These are phyloP conservation scores for Penicillium sumatraense DNA, from an alignment of 2,329 filamentous ascomycete genomes.

Conservation along the genomic window DNA sequence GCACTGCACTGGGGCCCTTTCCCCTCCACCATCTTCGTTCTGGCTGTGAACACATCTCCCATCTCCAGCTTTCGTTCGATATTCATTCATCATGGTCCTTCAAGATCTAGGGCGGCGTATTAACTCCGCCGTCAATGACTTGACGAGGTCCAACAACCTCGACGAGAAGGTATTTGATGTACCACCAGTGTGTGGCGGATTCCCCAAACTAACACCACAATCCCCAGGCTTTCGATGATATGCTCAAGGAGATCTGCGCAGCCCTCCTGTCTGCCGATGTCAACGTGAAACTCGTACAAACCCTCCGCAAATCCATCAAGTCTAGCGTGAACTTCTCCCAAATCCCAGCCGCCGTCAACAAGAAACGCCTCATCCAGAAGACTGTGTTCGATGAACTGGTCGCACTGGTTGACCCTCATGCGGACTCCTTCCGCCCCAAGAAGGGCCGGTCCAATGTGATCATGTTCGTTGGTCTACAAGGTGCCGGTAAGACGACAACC, in stretches of 20 bases:
- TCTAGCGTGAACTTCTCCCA: constrained; percentile 92
- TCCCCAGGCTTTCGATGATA: constrained; percentile 83
- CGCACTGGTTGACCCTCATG: constrained; percentile 91
- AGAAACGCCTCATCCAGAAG: constrained; percentile 98
- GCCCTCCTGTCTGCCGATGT: constrained; percentile 96
- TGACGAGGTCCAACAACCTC: constrained; percentile 88
- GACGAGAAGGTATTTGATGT: constrained; percentile 78
- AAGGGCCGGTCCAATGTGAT: constrained; percentile 97
- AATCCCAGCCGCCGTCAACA: constrained; percentile 88
- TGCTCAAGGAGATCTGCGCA: constrained; percentile 98
- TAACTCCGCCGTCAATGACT: constrained; percentile 91
- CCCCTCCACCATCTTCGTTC: constrained; percentile 19
- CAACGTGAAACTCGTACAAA: constrained; percentile 90
- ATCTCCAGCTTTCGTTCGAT: constrained; percentile 9
- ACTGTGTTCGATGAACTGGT: constrained; percentile 97
- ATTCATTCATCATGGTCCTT: constrained; percentile 76
- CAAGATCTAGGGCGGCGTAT: constrained; percentile 99
- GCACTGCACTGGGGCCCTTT: constrained; percentile 31
- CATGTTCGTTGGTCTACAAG: constrained; percentile 98
- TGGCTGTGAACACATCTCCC: constrained; percentile 12
- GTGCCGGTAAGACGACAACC: constrained; percentile 96
- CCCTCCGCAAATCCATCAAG: constrained; percentile 91
- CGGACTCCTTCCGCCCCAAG: constrained; percentile 93
- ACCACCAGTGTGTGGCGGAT: constrained; percentile 1
- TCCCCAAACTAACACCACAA: constrained; percentile 11